These are phyloP conservation scores for Atkinsonella hypoxylon DNA, from an alignment of 2,329 filamentous ascomycete genomes.

Conservation along the genomic window DNA sequence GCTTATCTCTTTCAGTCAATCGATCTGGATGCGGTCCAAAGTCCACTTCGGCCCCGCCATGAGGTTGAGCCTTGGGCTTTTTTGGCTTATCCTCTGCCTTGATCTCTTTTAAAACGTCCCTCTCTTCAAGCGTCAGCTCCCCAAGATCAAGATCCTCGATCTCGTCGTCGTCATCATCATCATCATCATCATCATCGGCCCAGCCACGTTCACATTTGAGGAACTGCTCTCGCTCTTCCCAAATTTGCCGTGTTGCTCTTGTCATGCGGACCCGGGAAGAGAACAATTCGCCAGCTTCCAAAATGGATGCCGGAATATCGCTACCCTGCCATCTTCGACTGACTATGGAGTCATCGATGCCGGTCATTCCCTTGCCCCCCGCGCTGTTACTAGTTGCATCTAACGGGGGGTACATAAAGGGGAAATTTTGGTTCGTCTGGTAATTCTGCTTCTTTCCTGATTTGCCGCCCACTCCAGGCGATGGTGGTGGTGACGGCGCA, in stretches of 20 bases:
- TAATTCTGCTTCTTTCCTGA: constrained; percentile 98
- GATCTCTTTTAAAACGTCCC: constrained; percentile 29
- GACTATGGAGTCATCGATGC: constrained; percentile 67
- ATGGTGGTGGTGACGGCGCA: constrained; percentile 88
- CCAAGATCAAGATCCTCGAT: constrained; percentile 35
- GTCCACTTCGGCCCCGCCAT: constrained; percentile 21
- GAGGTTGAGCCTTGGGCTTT: constrained; percentile 11
- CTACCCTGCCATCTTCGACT: constrained; percentile 86
- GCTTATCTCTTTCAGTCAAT: constrained; percentile 43
- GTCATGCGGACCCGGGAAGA: constrained; percentile 84
- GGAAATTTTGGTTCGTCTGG: constrained; percentile 97
- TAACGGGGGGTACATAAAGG: constrained; percentile 90
- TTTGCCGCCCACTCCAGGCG: constrained; percentile 76
- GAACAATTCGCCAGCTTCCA: constrained; percentile 90
- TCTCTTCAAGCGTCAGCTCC: constrained; percentile 30
- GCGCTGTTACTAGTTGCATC: constrained; percentile 81
- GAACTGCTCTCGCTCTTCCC: constrained; percentile 86
- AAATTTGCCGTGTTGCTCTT: constrained; percentile 80
- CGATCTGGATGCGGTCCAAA: constrained; percentile 35
- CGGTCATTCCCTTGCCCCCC: constrained; percentile 77
- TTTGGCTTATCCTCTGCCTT: constrained; percentile 23
- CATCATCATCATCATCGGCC: constrained; percentile 39
- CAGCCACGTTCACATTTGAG: constrained; percentile 89
- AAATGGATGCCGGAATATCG: constrained; percentile 85
- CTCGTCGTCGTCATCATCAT: constrained; percentile 28